Conservation (phyloP, 495 filamentous ascomycete genomes). For the Aspergillus funiculosus region DNA sequence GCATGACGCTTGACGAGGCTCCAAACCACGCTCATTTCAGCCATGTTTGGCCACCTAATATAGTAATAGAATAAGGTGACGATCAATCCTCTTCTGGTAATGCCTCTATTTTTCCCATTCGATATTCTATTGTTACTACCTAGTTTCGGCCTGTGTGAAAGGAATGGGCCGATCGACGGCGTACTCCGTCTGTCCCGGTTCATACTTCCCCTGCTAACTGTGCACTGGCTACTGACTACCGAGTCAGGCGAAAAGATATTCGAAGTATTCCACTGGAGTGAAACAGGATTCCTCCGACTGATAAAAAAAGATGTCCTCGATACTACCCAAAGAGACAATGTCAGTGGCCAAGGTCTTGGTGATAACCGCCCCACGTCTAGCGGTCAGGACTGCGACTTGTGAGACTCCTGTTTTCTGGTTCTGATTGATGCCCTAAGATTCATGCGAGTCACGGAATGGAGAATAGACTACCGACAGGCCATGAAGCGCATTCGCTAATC, state of each 20-base stretch:
- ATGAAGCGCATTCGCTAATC: background rate
- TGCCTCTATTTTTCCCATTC: no score
- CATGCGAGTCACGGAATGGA: no score
- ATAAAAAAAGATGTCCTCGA: background rate
- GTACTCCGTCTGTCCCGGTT: no score
- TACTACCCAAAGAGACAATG: background rate
- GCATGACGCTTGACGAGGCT: background rate
- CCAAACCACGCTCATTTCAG: background rate
- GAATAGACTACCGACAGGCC: background rate
- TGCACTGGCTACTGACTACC: no score
- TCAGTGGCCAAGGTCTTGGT: slow-evolving; percentile 1
- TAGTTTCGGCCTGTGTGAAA: no score
- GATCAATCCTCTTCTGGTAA: no score
- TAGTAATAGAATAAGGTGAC: background rate
- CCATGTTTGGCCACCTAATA: background rate
- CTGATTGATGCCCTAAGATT: background rate
- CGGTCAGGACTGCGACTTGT: background rate
- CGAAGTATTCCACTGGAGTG: background rate
- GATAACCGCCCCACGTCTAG: slow-evolving; percentile 6
- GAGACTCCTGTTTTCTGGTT: background rate
- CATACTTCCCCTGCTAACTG: no score
- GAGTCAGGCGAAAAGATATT: no score
- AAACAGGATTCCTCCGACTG: slow-evolving; percentile 2
- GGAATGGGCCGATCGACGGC: no score
- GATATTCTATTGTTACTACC: no score